Conservation (phyloP, 345 rosid species). For the Eutrema japonicum region DNA sequence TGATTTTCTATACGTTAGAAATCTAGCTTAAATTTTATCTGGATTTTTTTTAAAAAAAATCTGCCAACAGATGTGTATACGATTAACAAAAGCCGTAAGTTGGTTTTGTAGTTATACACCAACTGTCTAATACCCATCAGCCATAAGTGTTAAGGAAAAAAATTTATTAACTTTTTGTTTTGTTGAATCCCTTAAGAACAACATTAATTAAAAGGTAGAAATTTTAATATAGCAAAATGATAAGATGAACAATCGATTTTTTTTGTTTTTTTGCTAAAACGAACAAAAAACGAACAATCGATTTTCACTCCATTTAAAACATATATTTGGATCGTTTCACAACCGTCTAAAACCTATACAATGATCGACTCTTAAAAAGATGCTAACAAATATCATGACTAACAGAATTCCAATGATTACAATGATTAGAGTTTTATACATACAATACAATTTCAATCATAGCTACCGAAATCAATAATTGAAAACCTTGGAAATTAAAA, state of each 20-base stretch:
- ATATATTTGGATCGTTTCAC: constrained; percentile 1
- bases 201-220: not conserved
- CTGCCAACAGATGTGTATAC: not conserved
- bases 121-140: not conserved
- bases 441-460: constrained; percentile 23
- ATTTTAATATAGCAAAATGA: not conserved
- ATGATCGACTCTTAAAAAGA: not conserved
- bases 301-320: not conserved
- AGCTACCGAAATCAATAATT: constrained; percentile 28
- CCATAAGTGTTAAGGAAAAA: not conserved
- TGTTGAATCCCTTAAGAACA: not conserved
- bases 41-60: not conserved
- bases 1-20: not conserved
- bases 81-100: not conserved
- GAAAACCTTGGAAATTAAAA: not conserved
- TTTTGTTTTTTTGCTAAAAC: no score
- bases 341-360: not conserved
- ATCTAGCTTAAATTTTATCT: not conserved
- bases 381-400: not conserved
- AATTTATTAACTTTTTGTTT: not conserved
- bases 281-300: no score
- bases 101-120: not conserved
- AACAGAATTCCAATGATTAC: constrained; percentile 8
- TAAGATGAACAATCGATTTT: not conserved
- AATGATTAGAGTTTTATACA: constrained; percentile 21